A percentile compares a stretch with the other conserved stretches of the same genome.
These are phyloP conservation scores for Cladophialophora yegresii DNA, from an alignment of 2,329 filamentous ascomycete species.

Conservation along the genomic window DNA sequence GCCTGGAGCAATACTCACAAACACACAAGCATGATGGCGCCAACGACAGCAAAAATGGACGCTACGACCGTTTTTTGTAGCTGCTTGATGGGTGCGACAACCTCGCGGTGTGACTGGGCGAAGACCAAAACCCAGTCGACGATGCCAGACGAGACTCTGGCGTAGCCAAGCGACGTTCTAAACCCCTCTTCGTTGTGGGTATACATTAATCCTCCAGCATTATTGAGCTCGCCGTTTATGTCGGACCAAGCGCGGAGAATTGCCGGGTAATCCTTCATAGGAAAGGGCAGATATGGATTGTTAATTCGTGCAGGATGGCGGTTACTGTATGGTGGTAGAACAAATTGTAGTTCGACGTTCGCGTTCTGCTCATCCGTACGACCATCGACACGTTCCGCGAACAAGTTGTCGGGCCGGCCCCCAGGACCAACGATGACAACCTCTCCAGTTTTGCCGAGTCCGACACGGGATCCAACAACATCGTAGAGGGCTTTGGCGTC, in stretches of 20 bases:
- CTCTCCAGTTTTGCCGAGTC: constrained; percentile 67
- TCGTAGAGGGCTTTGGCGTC: constrained; percentile 63
- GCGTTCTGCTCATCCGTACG: constrained; percentile 40
- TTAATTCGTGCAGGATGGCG: constrained; percentile 26
- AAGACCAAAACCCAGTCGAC: constrained; percentile 82
- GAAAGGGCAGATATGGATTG: constrained; percentile 55
- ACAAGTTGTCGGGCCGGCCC: constrained; percentile 64
- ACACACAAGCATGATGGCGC: constrained; percentile 61
- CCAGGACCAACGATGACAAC: constrained; percentile 70
- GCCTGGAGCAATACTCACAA: constrained; percentile 49
- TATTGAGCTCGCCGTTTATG: constrained; percentile 56
- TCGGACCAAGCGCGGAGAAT: constrained; percentile 61
- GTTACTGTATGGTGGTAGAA: constrained; percentile 58
- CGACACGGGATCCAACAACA: constrained; percentile 60
- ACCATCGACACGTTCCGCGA: constrained; percentile 42
- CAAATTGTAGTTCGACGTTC: constrained; percentile 56
- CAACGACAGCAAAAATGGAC: constrained; percentile 82
- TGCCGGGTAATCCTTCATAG: constrained; percentile 63
- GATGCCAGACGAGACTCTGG: constrained; percentile 65
- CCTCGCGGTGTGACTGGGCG: constrained; percentile 72
- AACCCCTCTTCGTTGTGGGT: constrained; percentile 71
- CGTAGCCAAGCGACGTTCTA: constrained; percentile 74
- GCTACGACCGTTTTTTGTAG: constrained; percentile 78
- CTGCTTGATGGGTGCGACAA: constrained; percentile 70
- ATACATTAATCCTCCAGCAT: constrained; percentile 64